Conservation (phyloP, 306 rosid species). For the Vigna reflexopilosa region DNA sequence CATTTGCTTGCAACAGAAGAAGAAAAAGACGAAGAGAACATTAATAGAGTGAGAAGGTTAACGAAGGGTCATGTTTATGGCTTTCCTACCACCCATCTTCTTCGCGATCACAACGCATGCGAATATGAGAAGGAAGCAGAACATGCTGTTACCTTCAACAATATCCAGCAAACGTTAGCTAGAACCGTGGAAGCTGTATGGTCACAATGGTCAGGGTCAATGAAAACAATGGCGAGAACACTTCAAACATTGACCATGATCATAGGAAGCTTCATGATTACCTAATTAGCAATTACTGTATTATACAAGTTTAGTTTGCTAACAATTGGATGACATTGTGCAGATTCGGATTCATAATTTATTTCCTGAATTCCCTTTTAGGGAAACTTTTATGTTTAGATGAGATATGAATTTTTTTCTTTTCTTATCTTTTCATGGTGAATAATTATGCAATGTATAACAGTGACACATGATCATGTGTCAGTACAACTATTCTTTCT, state of each 20-base stretch:
- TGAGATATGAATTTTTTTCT: too few species aligned
- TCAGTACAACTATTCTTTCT: too few species aligned
- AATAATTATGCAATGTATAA: too few species aligned
- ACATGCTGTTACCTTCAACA: neutral
- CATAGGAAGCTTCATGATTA: neutral
- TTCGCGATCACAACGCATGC: neutral
- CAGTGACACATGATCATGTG: neutral
- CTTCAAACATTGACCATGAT: conserved; percentile 24
- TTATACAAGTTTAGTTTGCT: neutral
- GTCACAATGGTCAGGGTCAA: neutral
- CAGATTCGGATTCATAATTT: neutral
- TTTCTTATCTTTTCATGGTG: neutral
- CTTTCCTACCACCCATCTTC: neutral
- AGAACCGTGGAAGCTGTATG: neutral
- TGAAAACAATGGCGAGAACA: conserved; percentile 5
- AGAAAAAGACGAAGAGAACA: conserved; percentile 4
- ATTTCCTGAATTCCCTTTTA: too few species aligned
- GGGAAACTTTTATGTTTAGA: neutral
- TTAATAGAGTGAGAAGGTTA: neutral
- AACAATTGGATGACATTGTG: neutral
- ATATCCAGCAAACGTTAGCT: conserved; percentile 16
- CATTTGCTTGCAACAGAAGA: conserved; percentile 49
- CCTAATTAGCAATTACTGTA: neutral
- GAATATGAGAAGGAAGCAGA: neutral
- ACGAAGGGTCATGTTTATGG: neutral